Base-by-base conservation (phyloP, 805 yeast genomes). In the Pichia kluyveri region DNA sequence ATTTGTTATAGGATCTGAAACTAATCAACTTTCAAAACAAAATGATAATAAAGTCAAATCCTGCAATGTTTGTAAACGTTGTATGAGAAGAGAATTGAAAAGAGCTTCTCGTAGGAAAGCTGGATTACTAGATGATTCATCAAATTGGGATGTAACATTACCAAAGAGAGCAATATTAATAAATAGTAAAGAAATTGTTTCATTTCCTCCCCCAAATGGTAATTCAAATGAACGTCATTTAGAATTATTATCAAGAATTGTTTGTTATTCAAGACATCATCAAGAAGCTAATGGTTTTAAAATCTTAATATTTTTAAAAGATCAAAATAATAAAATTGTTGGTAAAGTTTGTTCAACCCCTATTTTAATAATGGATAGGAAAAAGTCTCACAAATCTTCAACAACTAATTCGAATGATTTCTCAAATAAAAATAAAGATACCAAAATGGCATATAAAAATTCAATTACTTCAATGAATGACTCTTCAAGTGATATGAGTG, bases 241-340 rank as follows among this genome's bases (percentile, higher is more conserved):
- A 38, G 81, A 77, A 40, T 59, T 78, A 34, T 66, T 76, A 37
- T 77, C 96, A 26, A 78, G 99, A 65, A 79, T 93, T 40, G 91
- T 91, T 10, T 91, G 99, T 66, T 91, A 93, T 63, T 93, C 98
- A 68, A 79, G 98, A 54, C 99, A 93, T 66, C 99, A 93, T 66
- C 80, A 81, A 54, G 96, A 90, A 53, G 70, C 82, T n/a, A 75
- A 75, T 39, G 99, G 99, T 1, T 91, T 90, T 69, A 80, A 79
- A 59, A 69, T 86, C 38, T 66, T 86, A 42, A 79, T 86, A 52
- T 77, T 84, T 4, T 60, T 91, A 44, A 82, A 79, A 52, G 80
- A 90, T 62, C 60, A 70, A 48, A 60, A 70, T 9, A 84, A 82
- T 23, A 70, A 73, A 26, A 72, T 88, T 5, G 73, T 91, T 17